Evolutionary conservation across 2,329 filamentous ascomycete species (phyloP).

Genomic region (Claviceps arundinis): DNA sequence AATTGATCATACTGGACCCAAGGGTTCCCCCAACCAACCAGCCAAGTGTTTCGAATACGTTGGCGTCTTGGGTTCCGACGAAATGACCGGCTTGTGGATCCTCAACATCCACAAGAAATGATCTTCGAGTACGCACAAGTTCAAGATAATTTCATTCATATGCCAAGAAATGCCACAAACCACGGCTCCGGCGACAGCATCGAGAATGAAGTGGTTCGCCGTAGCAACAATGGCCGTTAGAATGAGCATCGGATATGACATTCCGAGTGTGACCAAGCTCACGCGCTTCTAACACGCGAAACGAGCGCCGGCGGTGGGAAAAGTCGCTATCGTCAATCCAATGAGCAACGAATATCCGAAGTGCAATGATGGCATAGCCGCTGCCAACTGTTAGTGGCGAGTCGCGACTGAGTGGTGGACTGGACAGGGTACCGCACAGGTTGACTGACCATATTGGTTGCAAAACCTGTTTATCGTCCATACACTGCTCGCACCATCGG

Average conservation of each 20-base stretch:
- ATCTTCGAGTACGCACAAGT: conserved; percentile 52
- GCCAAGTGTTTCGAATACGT: conserved; percentile 21
- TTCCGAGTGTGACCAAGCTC: conserved; percentile 32
- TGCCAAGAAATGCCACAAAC: conserved; percentile 55
- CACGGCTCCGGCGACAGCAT: conserved; percentile 53
- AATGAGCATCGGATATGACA: conserved; percentile 52
- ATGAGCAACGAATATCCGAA: conserved; percentile 66
- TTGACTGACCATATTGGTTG: conserved; percentile 53
- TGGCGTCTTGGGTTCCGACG: conserved; percentile 23
- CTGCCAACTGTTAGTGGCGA: conserved; percentile 20
- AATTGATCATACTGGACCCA: background rate
- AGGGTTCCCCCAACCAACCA: background rate
- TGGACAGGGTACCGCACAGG: background rate
- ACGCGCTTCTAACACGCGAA: conserved; percentile 36
- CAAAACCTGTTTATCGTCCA: conserved; percentile 57
- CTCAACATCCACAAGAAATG: conserved; percentile 50
- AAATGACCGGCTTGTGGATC: conserved; percentile 49
- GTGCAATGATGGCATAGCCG: conserved; percentile 63
- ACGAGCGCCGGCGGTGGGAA: conserved; percentile 46
- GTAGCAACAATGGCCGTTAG: conserved; percentile 56
- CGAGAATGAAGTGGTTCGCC: conserved; percentile 60
- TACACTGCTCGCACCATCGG: conserved; percentile 42
- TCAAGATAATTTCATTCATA: conserved; percentile 40
- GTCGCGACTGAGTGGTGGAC: background rate
- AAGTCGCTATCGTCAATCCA: conserved; percentile 53